Percentiles rank a stretch among this genome's conserved stretches.
Evolutionary conservation across 208 protist species (phyloP).

Genomic region (Leishmania braziliensis): DNA sequence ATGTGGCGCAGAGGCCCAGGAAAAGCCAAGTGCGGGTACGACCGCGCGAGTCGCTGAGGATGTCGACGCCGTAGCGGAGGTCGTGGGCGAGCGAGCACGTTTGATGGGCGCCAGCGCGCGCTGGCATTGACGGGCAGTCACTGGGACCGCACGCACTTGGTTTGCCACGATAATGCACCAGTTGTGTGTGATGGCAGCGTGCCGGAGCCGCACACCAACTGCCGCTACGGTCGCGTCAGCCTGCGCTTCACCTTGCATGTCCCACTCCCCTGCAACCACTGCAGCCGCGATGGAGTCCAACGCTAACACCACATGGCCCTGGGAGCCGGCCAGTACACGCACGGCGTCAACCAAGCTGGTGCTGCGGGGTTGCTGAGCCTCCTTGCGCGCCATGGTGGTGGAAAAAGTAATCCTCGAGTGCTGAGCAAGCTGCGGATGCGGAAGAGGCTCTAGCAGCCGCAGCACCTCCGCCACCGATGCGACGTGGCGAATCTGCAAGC

Average conservation of each 20-base stretch:
- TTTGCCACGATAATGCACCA: slow-evolving; percentile 65
- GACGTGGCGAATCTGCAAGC: slow-evolving; percentile 53
- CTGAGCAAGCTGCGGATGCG: not conserved
- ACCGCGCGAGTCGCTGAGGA: not conserved
- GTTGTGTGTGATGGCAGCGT: slow-evolving; percentile 36
- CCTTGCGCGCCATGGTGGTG: not conserved
- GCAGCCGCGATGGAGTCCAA: slow-evolving; percentile 74
- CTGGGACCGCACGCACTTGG: slow-evolving; percentile 50
- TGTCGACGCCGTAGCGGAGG: not conserved
- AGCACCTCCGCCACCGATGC: slow-evolving; percentile 38
- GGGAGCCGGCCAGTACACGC: slow-evolving; percentile 19
- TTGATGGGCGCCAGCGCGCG: slow-evolving; percentile 2
- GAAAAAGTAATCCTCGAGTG: not conserved
- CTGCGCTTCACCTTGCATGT: slow-evolving; percentile 7
- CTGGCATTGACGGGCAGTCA: not conserved
- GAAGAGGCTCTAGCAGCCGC: slow-evolving; percentile 27
- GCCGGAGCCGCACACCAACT: slow-evolving; percentile 39
- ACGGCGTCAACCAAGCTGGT: slow-evolving; percentile 29
- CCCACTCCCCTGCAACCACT: slow-evolving; percentile 20
- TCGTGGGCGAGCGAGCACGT: slow-evolving; percentile 12
- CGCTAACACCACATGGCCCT: slow-evolving; percentile 45
- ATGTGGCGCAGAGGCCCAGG: slow-evolving; percentile 52
- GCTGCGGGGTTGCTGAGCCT: not conserved
- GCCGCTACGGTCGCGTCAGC: slow-evolving; percentile 19
- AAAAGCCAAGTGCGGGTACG: slow-evolving; percentile 57